Conservation (phyloP, 495 filamentous ascomycete species). For the Astrothelium macrocarpum region DNA sequence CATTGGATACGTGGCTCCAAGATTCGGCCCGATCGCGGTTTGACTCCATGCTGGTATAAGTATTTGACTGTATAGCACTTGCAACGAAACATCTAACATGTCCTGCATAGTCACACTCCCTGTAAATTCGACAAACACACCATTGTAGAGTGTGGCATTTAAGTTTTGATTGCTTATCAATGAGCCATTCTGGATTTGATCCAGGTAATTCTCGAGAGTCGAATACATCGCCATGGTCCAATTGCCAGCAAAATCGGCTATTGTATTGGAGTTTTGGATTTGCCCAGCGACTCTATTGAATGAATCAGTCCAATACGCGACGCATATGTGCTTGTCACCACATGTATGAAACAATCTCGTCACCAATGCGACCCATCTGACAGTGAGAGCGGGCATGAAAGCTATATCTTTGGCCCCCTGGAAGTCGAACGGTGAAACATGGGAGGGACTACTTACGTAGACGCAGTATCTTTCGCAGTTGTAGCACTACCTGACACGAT, state of each 20-base stretch:
- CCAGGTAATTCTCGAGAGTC: background rate
- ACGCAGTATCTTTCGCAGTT: background rate
- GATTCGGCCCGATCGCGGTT: background rate
- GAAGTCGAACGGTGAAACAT: too few relatives aligned
- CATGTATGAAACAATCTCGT: too few relatives aligned
- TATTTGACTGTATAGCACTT: background rate
- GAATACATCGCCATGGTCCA: background rate
- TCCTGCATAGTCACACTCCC: background rate
- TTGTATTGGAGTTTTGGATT: background rate
- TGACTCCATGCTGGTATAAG: background rate
- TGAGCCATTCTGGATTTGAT: background rate
- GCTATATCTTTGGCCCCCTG: too few relatives aligned
- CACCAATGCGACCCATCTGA: too few relatives aligned
- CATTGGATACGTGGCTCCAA: background rate
- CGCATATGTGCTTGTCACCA: too few relatives aligned
- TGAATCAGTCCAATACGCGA: background rate
- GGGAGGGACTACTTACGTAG: background rate
- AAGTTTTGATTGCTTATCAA: background rate
- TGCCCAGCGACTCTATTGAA: background rate
- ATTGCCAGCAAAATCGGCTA: background rate
- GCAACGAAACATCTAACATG: background rate
- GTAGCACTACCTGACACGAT: background rate
- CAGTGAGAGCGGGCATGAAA: too few relatives aligned
- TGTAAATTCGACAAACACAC: background rate
- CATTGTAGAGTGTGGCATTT: background rate